These are phyloP conservation scores for Bipolaris oryzae DNA, from an alignment of 2,329 filamentous ascomycete genomes.

Conservation along the genomic window DNA sequence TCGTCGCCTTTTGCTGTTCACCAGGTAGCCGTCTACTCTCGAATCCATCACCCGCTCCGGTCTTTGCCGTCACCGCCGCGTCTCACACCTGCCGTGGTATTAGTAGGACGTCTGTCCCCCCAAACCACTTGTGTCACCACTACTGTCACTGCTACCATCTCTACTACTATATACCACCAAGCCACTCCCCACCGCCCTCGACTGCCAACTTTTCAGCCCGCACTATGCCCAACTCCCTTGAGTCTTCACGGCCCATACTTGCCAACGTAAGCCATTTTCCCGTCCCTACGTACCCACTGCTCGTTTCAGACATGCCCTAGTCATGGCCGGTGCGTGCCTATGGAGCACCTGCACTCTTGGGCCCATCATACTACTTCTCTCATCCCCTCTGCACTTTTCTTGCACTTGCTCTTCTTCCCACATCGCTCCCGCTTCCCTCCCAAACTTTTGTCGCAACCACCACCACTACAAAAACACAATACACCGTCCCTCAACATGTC, in stretches of 20 bases:
- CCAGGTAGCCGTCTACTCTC: neutral
- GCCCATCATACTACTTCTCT: neutral
- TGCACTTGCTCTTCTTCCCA: slow-evolving; percentile 6
- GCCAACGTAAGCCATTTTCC: slow-evolving; percentile 46
- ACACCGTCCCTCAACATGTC: slow-evolving; percentile 25
- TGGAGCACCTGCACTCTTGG: slow-evolving; percentile 3
- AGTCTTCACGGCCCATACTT: slow-evolving; percentile 50
- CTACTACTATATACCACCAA: neutral
- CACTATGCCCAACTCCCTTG: slow-evolving; percentile 49
- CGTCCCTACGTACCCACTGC: slow-evolving; percentile 33
- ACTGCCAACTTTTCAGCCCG: slow-evolving; percentile 9
- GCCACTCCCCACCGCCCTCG: neutral
- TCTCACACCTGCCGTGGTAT: neutral
- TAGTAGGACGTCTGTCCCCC: neutral
- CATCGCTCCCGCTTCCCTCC: neutral
- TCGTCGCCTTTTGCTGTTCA: slow-evolving; percentile 10
- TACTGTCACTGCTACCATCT: neutral
- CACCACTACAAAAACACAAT: slow-evolving; percentile 2
- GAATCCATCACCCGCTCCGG: neutral
- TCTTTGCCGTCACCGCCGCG: neutral
- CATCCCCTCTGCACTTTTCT: slow-evolving; percentile 6
- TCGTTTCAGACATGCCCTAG: slow-evolving; percentile 39
- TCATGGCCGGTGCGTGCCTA: slow-evolving; percentile 24
- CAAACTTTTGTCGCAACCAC: slow-evolving; percentile 1
- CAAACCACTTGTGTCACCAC: neutral